Percentiles rank a stretch among this genome's conserved stretches.
Conservation (phyloP, 2,329 filamentous ascomycete species). For the Fusarium sp. region DNA sequence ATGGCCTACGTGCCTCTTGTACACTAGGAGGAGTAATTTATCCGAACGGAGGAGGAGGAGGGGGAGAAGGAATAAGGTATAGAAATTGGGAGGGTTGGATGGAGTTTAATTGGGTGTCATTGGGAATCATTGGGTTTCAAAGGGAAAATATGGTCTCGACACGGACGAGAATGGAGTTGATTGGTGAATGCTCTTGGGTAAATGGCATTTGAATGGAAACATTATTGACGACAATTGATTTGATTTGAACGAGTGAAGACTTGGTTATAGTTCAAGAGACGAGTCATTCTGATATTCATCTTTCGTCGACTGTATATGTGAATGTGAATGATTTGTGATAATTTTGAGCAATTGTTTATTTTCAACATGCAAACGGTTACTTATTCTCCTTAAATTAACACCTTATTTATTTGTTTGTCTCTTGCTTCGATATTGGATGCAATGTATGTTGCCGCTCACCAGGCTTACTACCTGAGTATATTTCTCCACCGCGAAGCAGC, state of each 20-base stretch:
- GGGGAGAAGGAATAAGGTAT: neutral
- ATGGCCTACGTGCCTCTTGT: constrained; percentile 17
- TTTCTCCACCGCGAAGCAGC: neutral
- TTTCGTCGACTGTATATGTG: neutral
- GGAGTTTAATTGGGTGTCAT: neutral
- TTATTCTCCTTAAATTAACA: neutral
- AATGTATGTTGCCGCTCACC: neutral
- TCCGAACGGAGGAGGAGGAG: neutral
- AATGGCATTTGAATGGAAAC: constrained; percentile 1
- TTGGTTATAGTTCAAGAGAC: neutral
- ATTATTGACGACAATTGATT: neutral
- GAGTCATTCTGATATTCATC: neutral
- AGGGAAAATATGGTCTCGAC: neutral
- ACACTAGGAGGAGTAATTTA: constrained; percentile 18
- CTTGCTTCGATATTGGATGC: neutral
- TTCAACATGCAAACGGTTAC: neutral
- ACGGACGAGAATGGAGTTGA: neutral
- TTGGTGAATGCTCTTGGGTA: constrained; percentile 1
- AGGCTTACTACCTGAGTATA: neutral
- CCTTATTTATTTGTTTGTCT: neutral
- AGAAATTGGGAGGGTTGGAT: neutral
- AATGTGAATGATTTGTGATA: neutral
- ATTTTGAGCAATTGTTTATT: neutral
- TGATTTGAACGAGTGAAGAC: neutral
- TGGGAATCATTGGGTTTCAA: constrained; percentile 1